These are phyloP conservation scores for Saccharomyces hybrid DNA, from an alignment of 1,139 yeast species.

Conservation along the genomic window DNA sequence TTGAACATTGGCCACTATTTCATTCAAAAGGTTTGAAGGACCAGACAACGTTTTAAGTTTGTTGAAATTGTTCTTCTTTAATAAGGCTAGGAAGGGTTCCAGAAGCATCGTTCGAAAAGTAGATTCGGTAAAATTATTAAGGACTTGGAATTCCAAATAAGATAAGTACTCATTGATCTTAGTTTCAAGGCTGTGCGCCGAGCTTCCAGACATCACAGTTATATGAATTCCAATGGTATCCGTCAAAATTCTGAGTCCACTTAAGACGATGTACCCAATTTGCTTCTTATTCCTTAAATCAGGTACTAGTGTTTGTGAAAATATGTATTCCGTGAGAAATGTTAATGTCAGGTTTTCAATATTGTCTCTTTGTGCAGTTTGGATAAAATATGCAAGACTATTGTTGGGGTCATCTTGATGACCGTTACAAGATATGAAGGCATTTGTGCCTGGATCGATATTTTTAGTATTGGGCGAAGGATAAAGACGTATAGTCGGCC, in stretches of 20 bases:
- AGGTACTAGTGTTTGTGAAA: constrained; percentile 37
- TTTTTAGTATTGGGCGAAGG: constrained; percentile 7
- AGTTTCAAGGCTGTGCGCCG: constrained; percentile 35
- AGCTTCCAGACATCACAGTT: constrained; percentile 43
- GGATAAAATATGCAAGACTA: constrained; percentile 45
- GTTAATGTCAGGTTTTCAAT: constrained; percentile 35
- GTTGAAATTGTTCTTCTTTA: constrained; percentile 9
- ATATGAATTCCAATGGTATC: constrained; percentile 51
- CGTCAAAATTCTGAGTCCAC: constrained; percentile 47
- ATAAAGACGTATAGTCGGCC: neutral
- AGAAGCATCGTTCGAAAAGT: constrained; percentile 35
- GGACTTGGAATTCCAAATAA: constrained; percentile 16
- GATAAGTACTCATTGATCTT: constrained; percentile 43
- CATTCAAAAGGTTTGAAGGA: constrained; percentile 35
- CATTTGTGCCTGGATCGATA: constrained; percentile 36
- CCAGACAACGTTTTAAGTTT: constrained; percentile 28
- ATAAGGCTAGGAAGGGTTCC: constrained; percentile 34
- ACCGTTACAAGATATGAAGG: constrained; percentile 27
- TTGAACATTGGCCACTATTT: constrained; percentile 33
- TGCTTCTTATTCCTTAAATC: constrained; percentile 47
- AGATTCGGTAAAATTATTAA: constrained; percentile 24
- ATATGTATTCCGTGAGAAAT: constrained; percentile 38
- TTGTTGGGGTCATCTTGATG: constrained; percentile 43
- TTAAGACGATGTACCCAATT: constrained; percentile 50
- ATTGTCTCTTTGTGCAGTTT: constrained; percentile 44